Percentiles rank a stretch among this genome's conserved stretches.
Conservation (phyloP, 2,329 filamentous ascomycete species). For the Epichloe uncinata region DNA sequence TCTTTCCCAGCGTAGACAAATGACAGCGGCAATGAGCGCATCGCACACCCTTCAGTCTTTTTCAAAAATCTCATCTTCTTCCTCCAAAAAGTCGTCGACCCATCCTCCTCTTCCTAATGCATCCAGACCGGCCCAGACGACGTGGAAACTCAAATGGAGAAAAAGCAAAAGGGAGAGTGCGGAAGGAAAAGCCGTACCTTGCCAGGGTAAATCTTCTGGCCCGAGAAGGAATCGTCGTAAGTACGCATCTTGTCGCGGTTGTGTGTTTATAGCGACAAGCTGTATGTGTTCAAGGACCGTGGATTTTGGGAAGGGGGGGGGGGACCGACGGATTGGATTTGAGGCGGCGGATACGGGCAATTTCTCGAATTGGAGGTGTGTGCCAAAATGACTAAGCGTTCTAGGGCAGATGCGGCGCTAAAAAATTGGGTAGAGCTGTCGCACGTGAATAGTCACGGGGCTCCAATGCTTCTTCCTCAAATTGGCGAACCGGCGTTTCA, state of each 20-base stretch:
- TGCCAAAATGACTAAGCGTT: conserved; percentile 25
- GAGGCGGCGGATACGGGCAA: conserved; percentile 21
- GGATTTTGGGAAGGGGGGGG: conserved; percentile 18
- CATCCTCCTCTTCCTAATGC: not conserved
- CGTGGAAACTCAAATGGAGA: not conserved
- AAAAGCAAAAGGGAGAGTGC: not conserved
- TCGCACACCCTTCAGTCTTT: too few relatives aligned
- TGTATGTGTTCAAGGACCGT: conserved; percentile 27
- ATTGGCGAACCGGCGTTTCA: too few relatives aligned
- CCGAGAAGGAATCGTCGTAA: conserved; percentile 54
- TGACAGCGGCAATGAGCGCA: too few relatives aligned
- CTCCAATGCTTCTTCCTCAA: not conserved
- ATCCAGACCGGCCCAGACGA: not conserved
- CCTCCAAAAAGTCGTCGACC: not conserved
- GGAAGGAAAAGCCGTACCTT: conserved; percentile 37
- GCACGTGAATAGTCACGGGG: conserved; percentile 19
- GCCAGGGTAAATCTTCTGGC: conserved; percentile 54
- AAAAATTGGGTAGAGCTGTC: conserved; percentile 6
- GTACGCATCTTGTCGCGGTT: conserved; percentile 45
- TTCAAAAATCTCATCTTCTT: not conserved
- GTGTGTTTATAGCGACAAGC: conserved; percentile 28
- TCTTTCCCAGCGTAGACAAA: not conserved
- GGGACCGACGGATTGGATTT: conserved; percentile 11
- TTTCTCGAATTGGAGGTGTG: conserved; percentile 28
- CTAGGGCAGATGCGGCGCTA: conserved; percentile 23